phyloP scores from a whole-genome alignment of 192 early-diverging fungal species.

The Podila verticillata region DNA sequence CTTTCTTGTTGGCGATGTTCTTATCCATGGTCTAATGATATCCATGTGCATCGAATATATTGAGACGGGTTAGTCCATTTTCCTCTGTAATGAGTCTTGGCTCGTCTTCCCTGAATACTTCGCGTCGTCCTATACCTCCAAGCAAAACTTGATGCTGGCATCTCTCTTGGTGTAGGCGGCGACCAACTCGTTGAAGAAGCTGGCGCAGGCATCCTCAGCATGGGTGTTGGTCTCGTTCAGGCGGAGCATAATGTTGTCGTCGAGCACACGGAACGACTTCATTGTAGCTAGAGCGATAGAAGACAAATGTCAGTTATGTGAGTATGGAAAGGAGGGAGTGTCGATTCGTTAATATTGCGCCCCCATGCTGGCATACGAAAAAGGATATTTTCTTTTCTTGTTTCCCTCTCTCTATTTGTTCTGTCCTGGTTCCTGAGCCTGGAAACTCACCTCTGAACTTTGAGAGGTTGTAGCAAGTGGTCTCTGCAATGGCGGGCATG shows the following conservation, averaged over 20 bases:
- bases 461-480: conserved; percentile 72
- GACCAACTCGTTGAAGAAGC: conserved; percentile 72
- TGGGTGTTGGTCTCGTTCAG: conserved; percentile 80
- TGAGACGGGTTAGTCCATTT: conserved; percentile 10
- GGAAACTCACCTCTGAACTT: conserved; percentile 66
- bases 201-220: conserved; percentile 64
- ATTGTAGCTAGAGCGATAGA: conserved; percentile 63
- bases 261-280: conserved; percentile 77
- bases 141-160: conserved; percentile 71
- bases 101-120: neutral
- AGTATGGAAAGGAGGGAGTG: too few species aligned
- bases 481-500: conserved; percentile 53
- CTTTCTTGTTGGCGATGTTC: conserved; percentile 53
- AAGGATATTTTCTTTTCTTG: neutral
- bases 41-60: neutral
- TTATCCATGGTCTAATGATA: conserved; percentile 41
- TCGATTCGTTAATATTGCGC: too few species aligned
- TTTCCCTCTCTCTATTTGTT: neutral
- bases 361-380: neutral
- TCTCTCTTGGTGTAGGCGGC: conserved; percentile 73
- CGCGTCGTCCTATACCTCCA: conserved; percentile 57
- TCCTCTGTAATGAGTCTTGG: conserved; percentile 4
- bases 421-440: neutral
- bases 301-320: neutral
- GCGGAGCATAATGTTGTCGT: conserved; percentile 83